Evolutionary conservation across 139 green algal species (phyloP).

Genomic region (Picochlorum sp.): DNA sequence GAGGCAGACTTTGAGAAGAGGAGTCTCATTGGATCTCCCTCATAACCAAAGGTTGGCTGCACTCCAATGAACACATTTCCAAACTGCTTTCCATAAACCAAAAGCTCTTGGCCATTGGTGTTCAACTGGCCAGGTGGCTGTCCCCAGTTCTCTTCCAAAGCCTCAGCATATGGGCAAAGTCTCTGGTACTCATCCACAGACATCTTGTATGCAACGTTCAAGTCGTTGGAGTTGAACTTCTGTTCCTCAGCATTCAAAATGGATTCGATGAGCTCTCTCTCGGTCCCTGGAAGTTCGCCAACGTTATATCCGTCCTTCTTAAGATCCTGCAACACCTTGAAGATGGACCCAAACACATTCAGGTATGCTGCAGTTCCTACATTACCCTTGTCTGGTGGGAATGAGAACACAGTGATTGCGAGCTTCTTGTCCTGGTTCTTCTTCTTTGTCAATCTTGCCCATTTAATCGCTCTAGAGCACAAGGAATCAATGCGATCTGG

Average conservation of each 20-base stretch:
- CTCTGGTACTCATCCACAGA: conserved; percentile 79
- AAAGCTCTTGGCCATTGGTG: conserved; percentile 91
- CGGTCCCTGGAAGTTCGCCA: conserved; percentile 60
- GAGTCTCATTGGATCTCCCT: conserved; percentile 98
- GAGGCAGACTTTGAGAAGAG: conserved; percentile 89
- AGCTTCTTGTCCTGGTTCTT: conserved; percentile 91
- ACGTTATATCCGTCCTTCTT: conserved; percentile 88
- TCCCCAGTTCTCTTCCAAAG: conserved; percentile 98
- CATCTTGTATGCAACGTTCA: conserved; percentile 97
- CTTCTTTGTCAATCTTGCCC: conserved; percentile 88
- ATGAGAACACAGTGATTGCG: conserved; percentile 96
- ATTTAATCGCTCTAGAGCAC: conserved; percentile 86
- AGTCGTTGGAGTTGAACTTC: conserved; percentile 87
- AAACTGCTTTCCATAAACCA: conserved; percentile 94
- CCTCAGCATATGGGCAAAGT: conserved; percentile 84
- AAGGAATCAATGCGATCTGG: conserved; percentile 88
- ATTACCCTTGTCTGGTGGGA: conserved; percentile 99
- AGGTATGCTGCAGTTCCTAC: conserved; percentile 98
- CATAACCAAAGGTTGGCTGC: conserved; percentile 98
- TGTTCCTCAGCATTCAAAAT: conserved; percentile 66
- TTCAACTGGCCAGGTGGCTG: conserved; percentile 93
- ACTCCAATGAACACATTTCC: conserved; percentile 99
- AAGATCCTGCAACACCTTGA: conserved; percentile 75
- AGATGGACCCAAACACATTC: conserved; percentile 99
- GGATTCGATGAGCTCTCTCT: conserved; percentile 78